A percentile compares a stretch with the other conserved stretches of the same genome.
phyloP scores from a whole-genome alignment of 2,329 filamentous ascomycete species.

The Calonectria pauciramosa region DNA sequence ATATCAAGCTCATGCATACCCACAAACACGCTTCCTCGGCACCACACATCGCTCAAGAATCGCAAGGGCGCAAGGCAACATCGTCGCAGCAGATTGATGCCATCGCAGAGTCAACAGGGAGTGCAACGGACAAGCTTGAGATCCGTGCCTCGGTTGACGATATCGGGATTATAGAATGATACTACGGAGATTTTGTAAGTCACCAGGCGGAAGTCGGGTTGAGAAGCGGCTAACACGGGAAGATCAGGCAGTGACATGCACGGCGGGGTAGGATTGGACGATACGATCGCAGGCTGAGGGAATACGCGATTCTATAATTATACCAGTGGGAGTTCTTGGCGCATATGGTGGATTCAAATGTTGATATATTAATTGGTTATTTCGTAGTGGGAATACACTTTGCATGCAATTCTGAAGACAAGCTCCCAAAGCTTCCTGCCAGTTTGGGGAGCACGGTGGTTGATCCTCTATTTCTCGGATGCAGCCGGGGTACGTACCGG shows the following conservation, averaged over 20 bases:
- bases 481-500: background rate
- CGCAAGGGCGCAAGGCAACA: slow-evolving; percentile 24
- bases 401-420: background rate
- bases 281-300: background rate
- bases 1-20: slow-evolving; percentile 53
- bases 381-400: background rate
- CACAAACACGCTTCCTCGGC: slow-evolving; percentile 17
- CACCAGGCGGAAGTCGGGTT: background rate
- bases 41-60: slow-evolving; percentile 25
- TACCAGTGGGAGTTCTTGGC: background rate
- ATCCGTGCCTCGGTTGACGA: background rate
- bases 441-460: background rate
- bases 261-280: background rate
- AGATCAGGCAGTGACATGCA: background rate
- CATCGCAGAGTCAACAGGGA: background rate
- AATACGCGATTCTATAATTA: background rate
- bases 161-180: background rate
- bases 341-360: background rate
- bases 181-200: background rate
- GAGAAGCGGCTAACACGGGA: background rate
- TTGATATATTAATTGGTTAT: background rate
- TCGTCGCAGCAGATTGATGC: background rate
- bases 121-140: background rate
- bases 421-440: background rate
- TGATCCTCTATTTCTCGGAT: background rate